phyloP scores from a whole-genome alignment of 441 rosid species.

The Corymbia calophylla region DNA sequence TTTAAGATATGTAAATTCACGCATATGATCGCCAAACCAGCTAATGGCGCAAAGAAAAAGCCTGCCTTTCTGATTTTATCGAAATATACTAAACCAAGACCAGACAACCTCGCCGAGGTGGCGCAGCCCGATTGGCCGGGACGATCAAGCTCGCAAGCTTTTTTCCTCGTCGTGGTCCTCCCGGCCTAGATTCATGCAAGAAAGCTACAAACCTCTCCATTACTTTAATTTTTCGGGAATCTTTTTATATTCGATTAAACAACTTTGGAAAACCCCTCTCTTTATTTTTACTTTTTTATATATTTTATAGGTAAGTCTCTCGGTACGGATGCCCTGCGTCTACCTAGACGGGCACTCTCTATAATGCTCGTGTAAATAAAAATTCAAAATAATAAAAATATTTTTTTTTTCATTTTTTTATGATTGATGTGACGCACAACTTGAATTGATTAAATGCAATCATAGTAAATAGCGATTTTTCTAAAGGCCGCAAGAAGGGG shows the following conservation, averaged over 20 bases:
- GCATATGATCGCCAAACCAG: neutral
- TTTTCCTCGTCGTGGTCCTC: neutral
- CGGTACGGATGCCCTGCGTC: neutral
- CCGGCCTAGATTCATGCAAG: neutral
- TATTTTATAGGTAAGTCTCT: neutral
- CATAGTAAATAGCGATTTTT: neutral
- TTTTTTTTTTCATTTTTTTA: neutral
- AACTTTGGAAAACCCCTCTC: neutral
- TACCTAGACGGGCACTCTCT: neutral
- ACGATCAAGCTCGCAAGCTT: neutral
- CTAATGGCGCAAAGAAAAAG: neutral
- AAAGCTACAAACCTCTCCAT: neutral
- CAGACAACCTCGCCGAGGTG: neutral
- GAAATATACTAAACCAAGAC: neutral
- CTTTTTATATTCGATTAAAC: neutral
- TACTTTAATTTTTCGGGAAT: neutral
- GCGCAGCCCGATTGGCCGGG: neutral
- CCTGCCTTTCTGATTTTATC: neutral
- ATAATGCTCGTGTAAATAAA: neutral
- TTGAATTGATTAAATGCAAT: neutral
- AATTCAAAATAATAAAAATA: neutral
- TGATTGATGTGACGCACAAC: neutral
- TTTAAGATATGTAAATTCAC: neutral
- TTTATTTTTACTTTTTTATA: neutral
- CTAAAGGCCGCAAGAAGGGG: neutral